Conservation (phyloP, 2,329 filamentous ascomycete species). For the Claviceps sp. region DNA sequence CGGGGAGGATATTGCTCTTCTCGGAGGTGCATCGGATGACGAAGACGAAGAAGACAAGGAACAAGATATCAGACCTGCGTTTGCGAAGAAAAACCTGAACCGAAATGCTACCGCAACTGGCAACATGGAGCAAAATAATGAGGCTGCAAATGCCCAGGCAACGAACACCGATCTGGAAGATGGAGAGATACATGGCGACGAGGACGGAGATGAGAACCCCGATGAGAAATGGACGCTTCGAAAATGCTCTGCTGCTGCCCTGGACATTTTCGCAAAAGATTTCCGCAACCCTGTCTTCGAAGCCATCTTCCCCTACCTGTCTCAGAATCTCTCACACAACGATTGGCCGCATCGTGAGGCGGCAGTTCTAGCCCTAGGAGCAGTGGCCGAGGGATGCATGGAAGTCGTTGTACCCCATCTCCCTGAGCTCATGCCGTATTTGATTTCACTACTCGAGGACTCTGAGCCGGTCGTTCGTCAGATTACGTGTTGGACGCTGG, state of each 20-base stretch:
- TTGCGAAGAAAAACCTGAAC: conserved; percentile 57
- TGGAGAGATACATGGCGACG: conserved; percentile 70
- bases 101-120: conserved; percentile 47
- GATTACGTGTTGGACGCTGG: conserved; percentile 96
- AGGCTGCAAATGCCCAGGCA: conserved; percentile 31
- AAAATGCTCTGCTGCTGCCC: conserved; percentile 90
- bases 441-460: conserved; percentile 76
- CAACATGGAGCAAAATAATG: background rate
- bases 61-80: conserved; percentile 85
- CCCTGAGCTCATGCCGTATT: conserved; percentile 77
- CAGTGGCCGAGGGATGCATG: conserved; percentile 91
- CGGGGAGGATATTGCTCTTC: conserved; percentile 76
- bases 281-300: conserved; percentile 83
- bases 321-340: conserved; percentile 71
- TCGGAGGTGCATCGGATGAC: conserved; percentile 77
- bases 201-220: conserved; percentile 68
- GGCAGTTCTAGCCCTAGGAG: conserved; percentile 84
- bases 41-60: conserved; percentile 82
- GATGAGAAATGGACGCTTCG: conserved; percentile 91
- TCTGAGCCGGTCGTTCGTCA: conserved; percentile 81
- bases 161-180: conserved; percentile 62
- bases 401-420: conserved; percentile 80
- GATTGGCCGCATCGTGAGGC: conserved; percentile 92
- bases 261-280: conserved; percentile 86
- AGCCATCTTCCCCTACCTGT: conserved; percentile 83